Base-by-base conservation (phyloP, 345 rosid species). In the Odontarrhena argentea region DNA sequence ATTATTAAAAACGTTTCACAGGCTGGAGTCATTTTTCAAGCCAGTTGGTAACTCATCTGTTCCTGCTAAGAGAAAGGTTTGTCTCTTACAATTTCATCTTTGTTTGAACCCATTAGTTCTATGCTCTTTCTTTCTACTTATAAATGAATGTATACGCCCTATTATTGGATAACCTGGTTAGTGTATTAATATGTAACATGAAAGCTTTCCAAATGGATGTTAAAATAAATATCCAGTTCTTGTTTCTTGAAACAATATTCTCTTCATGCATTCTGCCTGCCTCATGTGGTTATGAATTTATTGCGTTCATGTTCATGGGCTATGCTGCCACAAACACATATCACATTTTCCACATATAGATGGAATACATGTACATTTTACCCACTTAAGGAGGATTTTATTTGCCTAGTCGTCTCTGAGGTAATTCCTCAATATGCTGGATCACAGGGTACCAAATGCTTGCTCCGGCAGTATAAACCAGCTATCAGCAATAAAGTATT, bases 1-100 rank as follows among this genome's bases (percentile, higher is more conserved):
- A 2, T 38, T 46, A 18, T 60, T 44, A 30, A 22, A 37, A 67
- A 67, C 4, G 9, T 47, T 65, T 35, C 32, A 40, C 83, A 91
- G 93, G 64, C 72, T 88, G 66, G 96, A 91, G 67, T 85, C 93
- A 8, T 94, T 87, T 74, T 83, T 82, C 58, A 94, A 84, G 78
- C 97, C 97, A 55, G 85, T 77, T 52, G 63, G 79, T 22, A 88
- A 67, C 71, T 18, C 87, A 44, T 76, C 92, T 38, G 50, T 26
- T 10, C 87, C 91, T 28, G 58, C 79, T 46, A 91, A 88, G 74
- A 76, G 89, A 68, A 91, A 91, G 93, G 97, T 91, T 78, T 42
- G 74, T 49, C 76, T 15, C 56, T 42, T 26, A 13, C 34, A 54
- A 6, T 24, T 40, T 28, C 26, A 36, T 50, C 41, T 44, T 14